Conservation (phyloP, 1,284 basidiomycete species). For the Ustilago bromivora region DNA sequence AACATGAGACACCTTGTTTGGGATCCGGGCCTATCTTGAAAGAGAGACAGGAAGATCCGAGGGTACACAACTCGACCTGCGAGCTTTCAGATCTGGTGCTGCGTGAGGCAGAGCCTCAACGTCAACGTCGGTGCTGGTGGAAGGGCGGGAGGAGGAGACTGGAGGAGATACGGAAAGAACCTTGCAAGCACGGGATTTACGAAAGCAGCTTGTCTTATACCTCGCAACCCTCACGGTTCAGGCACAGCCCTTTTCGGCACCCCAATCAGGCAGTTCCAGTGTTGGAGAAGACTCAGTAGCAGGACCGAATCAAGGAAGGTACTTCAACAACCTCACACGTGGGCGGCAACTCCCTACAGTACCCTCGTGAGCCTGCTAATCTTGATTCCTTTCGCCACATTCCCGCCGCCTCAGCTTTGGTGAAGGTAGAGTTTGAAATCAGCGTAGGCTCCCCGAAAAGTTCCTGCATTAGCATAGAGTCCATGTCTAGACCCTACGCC, state of each 20-base stretch:
- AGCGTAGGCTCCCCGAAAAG: background rate
- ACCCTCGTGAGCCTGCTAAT: background rate
- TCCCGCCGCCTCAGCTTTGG: background rate
- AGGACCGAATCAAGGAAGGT: conserved; percentile 12
- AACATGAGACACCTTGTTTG: conserved; percentile 6
- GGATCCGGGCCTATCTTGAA: conserved; percentile 9
- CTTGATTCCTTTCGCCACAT: background rate
- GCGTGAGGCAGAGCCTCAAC: too few relatives aligned
- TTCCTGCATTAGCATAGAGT: background rate
- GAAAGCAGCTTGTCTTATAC: conserved; percentile 4
- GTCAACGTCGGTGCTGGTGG: background rate
- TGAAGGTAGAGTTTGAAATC: background rate
- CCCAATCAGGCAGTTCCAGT: background rate
- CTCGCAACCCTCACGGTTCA: background rate
- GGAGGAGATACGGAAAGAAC: background rate
- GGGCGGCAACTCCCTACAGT: conserved; percentile 6
- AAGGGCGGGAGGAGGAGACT: background rate
- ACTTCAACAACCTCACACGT: conserved; percentile 27
- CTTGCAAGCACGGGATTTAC: background rate
- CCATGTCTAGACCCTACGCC: background rate
- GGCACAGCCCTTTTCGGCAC: background rate
- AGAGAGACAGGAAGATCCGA: background rate
- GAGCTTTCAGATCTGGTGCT: conserved; percentile 5
- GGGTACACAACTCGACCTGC: conserved; percentile 23
- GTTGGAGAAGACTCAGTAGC: background rate